Percentiles rank a stretch among this genome's conserved stretches.
phyloP scores from a whole-genome alignment of 2,329 filamentous ascomycete genomes.

The Talaromyces sp. region DNA sequence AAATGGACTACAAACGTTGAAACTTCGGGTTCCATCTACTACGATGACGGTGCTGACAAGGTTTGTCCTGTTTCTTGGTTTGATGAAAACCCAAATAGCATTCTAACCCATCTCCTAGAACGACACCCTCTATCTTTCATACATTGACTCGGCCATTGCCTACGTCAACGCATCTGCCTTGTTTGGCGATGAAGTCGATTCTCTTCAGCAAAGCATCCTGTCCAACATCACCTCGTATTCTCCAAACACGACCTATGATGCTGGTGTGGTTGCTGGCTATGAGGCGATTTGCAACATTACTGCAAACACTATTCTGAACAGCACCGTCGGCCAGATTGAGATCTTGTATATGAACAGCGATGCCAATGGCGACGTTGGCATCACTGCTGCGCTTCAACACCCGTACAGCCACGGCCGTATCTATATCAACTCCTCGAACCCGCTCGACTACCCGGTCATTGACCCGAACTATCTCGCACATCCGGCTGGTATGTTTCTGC shows the following conservation, averaged over 20 bases:
- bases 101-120: constrained; percentile 16
- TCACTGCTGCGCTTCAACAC: constrained; percentile 25
- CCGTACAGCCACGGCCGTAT: constrained; percentile 26
- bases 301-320: constrained; percentile 19
- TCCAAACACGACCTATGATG: constrained; percentile 22
- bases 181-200: constrained; percentile 15
- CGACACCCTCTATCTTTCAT: constrained; percentile 22
- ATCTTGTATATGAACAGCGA: constrained; percentile 27
- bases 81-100: not conserved
- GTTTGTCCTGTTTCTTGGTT: constrained; percentile 12
- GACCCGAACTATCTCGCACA: constrained; percentile 25
- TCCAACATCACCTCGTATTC: constrained; percentile 14
- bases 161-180: constrained; percentile 22
- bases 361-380: constrained; percentile 21
- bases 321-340: constrained; percentile 22
- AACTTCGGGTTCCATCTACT: constrained; percentile 28
- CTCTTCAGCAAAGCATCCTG: constrained; percentile 16
- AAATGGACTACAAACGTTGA: constrained; percentile 23
- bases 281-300: constrained; percentile 25
- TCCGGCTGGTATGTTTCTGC: constrained; percentile 18
- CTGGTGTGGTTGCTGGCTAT: constrained; percentile 22
- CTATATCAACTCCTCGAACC: constrained; percentile 27
- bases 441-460: constrained; percentile 25
- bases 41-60: constrained; percentile 21
- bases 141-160: constrained; percentile 24